These are phyloP conservation scores for Desmodesmus armatus DNA, from an alignment of 139 green algal genomes.

Conservation along the genomic window DNA sequence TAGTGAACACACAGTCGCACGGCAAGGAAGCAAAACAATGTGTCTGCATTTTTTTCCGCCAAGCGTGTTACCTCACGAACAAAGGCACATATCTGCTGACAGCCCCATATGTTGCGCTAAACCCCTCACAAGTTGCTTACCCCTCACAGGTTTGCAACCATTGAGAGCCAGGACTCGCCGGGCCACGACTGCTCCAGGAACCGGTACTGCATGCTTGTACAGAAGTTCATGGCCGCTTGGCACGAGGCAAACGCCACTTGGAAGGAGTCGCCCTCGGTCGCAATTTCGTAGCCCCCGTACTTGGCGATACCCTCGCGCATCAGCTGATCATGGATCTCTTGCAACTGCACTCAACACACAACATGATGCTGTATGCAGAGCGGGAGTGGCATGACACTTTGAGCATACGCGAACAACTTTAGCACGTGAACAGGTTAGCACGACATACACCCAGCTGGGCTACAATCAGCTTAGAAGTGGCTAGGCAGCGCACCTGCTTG, in stretches of 20 bases:
- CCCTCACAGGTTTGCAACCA: conserved; percentile 62
- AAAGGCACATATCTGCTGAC: too few relatives aligned
- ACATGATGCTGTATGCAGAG: too few relatives aligned
- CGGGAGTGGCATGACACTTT: too few relatives aligned
- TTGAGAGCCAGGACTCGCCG: conserved; percentile 70
- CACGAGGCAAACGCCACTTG: conserved; percentile 75
- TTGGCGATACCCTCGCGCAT: conserved; percentile 79
- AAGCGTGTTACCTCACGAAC: too few relatives aligned
- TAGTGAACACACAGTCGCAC: not conserved
- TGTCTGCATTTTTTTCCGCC: too few relatives aligned
- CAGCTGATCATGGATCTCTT: conserved; percentile 83
- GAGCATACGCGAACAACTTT: too few relatives aligned
- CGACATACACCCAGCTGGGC: too few relatives aligned
- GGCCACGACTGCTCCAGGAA: conserved; percentile 84
- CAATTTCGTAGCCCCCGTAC: conserved; percentile 79
- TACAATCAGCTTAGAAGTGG: too few relatives aligned
- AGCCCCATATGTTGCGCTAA: too few relatives aligned
- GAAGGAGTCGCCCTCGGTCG: conserved; percentile 86
- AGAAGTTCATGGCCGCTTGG: conserved; percentile 73
- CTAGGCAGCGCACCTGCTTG: conserved; percentile 64
- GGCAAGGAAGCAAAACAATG: too few relatives aligned
- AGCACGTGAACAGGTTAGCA: too few relatives aligned
- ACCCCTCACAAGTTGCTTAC: not conserved
- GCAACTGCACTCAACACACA: conserved; percentile 53
- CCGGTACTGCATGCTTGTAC: conserved; percentile 80